Evolutionary conservation across 2,329 filamentous ascomycete species (phyloP), one percentile per base, ranked within the genome.

Genomic region (Claviceps sorghi): DNA sequence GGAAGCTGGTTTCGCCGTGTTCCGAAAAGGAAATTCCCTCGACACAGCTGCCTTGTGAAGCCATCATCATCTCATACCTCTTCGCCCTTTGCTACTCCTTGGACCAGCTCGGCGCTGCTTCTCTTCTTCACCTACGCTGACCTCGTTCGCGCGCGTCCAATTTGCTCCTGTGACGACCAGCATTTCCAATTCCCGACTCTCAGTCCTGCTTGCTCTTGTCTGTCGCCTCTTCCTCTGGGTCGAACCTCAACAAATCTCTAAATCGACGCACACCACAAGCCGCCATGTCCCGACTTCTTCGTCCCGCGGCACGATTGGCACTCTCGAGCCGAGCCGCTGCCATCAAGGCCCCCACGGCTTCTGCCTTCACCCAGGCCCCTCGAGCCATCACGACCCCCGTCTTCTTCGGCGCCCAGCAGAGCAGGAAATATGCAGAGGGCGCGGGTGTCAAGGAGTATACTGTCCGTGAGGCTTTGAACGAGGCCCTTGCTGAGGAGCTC

Each of bases 401-500:
- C 65, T 62, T 66, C 60, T 68, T 68, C 55, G 66, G 66, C 55
- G 65, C 68, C 50, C 59, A 60, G 57, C 77, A 79, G 69, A 66
- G 71, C 64, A 70, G 77, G 63, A 72, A 75, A 51, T 81, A 79
- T 62, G 77, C 78, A 61, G 74, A 79, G 52, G 69, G 69, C 56
- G 67, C 69, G 58, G 84, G 84, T 58, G 73, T 76, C 64, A 96
- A 96, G 78, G 88, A 96, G 68, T 89, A 95, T 74, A 95, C 93
- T 45, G 93, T 98, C 65, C 83, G 93, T 75, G 93, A 98, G 68
- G 93, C 93, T 55, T 77, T 98, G 66, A 98, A 98, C 70, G 91
- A 98, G 77, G 93, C 93, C 55, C 83, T 98, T 67, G 89, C 89
- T 48, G 93, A 98, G 77, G 93, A 98, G 79, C 83, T 98, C 71